Percentiles rank a stretch among this genome's conserved stretches.
Conservation (phyloP, 2,329 filamentous ascomycete species). For the Penicillium sumatraense region DNA sequence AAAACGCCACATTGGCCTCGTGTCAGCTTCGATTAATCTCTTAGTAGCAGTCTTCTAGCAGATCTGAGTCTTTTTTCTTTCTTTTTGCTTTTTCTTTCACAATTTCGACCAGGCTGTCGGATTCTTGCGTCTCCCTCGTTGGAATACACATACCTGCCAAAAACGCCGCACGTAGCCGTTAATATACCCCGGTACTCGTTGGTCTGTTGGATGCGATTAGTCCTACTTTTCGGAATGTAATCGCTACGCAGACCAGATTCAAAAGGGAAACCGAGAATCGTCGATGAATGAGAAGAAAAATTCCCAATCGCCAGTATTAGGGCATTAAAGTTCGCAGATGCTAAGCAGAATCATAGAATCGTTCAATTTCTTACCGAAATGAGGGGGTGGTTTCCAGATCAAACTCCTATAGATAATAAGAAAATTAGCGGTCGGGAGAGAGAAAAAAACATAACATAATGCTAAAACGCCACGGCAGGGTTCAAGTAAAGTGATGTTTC, state of each 20-base stretch:
- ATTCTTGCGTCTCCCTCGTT: constrained; percentile 13
- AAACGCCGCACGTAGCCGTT: constrained; percentile 93
- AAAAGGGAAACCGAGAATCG: too few species aligned
- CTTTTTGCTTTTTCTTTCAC: background rate
- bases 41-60: constrained; percentile 3
- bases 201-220: constrained; percentile 59
- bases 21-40: constrained; percentile 15
- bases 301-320: too few species aligned
- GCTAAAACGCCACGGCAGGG: background rate
- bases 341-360: background rate
- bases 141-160: constrained; percentile 77
- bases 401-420: constrained; percentile 67
- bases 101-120: background rate
- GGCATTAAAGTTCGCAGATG: too few species aligned
- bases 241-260: background rate
- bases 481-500: background rate
- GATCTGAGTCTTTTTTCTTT: background rate
- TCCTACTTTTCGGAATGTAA: background rate
- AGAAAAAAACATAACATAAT: too few species aligned
- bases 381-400: constrained; percentile 97
- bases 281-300: too few species aligned
- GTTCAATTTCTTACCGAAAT: constrained; percentile 73
- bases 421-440: constrained; percentile 11
- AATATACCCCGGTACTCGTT: constrained; percentile 84
- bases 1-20: constrained; percentile 12